These are phyloP conservation scores for Lasiosphaeria hispida DNA, from an alignment of 495 filamentous ascomycete species.

Conservation along the genomic window DNA sequence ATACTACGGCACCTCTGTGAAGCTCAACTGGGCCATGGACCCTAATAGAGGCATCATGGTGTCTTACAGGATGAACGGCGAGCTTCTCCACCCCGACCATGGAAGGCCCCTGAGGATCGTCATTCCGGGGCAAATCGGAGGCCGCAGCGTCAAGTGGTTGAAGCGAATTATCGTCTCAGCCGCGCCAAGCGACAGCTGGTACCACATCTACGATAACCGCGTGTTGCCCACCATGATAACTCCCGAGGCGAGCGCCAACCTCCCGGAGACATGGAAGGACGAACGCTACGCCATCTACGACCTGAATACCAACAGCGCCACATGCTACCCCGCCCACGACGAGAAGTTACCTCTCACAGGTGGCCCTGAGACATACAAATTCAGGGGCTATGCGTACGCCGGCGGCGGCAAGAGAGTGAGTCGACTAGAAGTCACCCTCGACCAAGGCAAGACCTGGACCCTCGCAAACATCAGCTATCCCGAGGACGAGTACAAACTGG, in stretches of 20 bases:
- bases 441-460: slow-evolving; percentile 79
- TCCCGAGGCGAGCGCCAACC: slow-evolving; percentile 73
- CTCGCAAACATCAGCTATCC: slow-evolving; percentile 80
- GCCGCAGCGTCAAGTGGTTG: slow-evolving; percentile 93
- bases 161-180: slow-evolving; percentile 78
- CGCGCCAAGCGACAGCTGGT: slow-evolving; percentile 88
- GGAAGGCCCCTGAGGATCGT: slow-evolving; percentile 81
- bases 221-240: slow-evolving; percentile 86
- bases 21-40: slow-evolving; percentile 87
- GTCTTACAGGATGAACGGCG: slow-evolving; percentile 91
- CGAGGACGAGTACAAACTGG: slow-evolving; percentile 81
- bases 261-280: slow-evolving; percentile 82
- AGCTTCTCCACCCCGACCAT: slow-evolving; percentile 79
- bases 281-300: slow-evolving; percentile 96
- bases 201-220: slow-evolving; percentile 92
- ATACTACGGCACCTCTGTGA: slow-evolving; percentile 84
- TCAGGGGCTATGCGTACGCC: slow-evolving; percentile 84
- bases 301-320: slow-evolving; percentile 82
- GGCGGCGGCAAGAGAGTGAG: slow-evolving; percentile 86
- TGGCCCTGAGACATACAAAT: slow-evolving; percentile 55
- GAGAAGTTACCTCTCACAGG: slow-evolving; percentile 59
- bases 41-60: slow-evolving; percentile 83
- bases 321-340: slow-evolving; percentile 78
- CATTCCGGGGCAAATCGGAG: slow-evolving; percentile 92
- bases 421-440: slow-evolving; percentile 79